Conservation (phyloP, 169 alveolate species). For the Plasmodium malariae region DNA sequence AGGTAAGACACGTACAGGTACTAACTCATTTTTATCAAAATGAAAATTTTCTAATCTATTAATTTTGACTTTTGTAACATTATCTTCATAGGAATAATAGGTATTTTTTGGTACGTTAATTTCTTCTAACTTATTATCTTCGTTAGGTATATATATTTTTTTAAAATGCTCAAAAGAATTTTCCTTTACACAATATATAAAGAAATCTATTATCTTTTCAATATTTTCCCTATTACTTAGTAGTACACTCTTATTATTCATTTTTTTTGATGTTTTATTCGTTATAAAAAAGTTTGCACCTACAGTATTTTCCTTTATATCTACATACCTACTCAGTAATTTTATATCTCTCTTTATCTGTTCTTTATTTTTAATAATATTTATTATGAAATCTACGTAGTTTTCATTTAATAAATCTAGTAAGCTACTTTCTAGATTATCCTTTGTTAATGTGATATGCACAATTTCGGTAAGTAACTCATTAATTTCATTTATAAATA, state of each 20-base stretch:
- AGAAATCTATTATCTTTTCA: slow-evolving; percentile 59
- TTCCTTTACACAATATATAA: slow-evolving; percentile 21
- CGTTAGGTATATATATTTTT: slow-evolving; percentile 70
- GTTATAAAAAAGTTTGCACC: slow-evolving; percentile 58
- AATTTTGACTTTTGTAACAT: slow-evolving; percentile 58
- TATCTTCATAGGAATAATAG: slow-evolving; percentile 32
- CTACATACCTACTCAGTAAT: slow-evolving; percentile 49
- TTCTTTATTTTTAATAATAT: slow-evolving; percentile 57
- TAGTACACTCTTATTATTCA: slow-evolving; percentile 16
- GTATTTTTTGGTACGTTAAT: slow-evolving; percentile 61
- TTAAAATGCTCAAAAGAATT: slow-evolving; percentile 33
- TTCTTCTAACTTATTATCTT: slow-evolving; percentile 54
- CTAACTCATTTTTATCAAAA: slow-evolving; percentile 68
- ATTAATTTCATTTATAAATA: slow-evolving; percentile 34
- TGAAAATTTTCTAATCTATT: slow-evolving; percentile 50
- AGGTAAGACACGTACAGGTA: slow-evolving; percentile 36
- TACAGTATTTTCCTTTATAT: slow-evolving; percentile 49
- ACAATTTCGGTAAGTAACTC: slow-evolving; percentile 51
- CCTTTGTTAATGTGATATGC: slow-evolving; percentile 17
- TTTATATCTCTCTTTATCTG: slow-evolving; percentile 43
- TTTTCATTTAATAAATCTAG: slow-evolving; percentile 40
- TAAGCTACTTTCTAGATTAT: slow-evolving; percentile 36
- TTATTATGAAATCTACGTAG: slow-evolving; percentile 42
- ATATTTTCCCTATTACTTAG: slow-evolving; percentile 43
- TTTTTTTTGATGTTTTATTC: slow-evolving; percentile 32